Evolutionary conservation across 441 rosid species (phyloP).

Genomic region (Adansonia grandidieri): DNA sequence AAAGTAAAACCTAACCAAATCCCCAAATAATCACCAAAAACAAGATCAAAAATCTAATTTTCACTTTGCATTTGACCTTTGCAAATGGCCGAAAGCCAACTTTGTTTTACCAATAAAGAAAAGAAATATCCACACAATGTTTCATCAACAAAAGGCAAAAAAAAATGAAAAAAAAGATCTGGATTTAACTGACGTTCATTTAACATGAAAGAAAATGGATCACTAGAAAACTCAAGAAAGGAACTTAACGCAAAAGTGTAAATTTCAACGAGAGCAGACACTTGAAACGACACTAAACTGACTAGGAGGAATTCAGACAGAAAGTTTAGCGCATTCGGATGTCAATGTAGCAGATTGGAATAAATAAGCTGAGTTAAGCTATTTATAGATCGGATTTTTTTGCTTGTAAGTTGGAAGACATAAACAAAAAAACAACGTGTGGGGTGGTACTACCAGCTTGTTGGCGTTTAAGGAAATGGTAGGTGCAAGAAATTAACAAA

Average conservation of each 20-base stretch:
- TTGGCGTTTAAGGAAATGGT: slow-evolving; percentile 19
- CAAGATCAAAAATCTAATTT: slow-evolving; percentile 15
- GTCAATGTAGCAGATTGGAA: slow-evolving; percentile 26
- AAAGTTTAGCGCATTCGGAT: slow-evolving; percentile 22
- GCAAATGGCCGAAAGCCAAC: not conserved
- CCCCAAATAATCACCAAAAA: slow-evolving; percentile 28
- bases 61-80: not conserved
- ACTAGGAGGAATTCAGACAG: slow-evolving; percentile 47
- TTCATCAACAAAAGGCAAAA: slow-evolving; percentile 15
- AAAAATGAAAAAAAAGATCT: not conserved
- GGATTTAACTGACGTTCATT: not conserved
- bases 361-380: slow-evolving; percentile 25
- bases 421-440: not conserved
- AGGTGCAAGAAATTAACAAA: slow-evolving; percentile 7
- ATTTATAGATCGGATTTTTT: slow-evolving; percentile 35
- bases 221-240: slow-evolving; percentile 13
- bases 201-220: slow-evolving; percentile 20
- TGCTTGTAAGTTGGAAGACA: not conserved
- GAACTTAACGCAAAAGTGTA: slow-evolving; percentile 14
- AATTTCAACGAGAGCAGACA: slow-evolving; percentile 21
- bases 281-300: slow-evolving; percentile 50
- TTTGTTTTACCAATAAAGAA: too few species aligned
- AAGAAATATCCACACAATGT: slow-evolving; percentile 32
- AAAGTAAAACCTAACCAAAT: slow-evolving; percentile 21
- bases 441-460: slow-evolving; percentile 35